Percentiles rank a stretch among this genome's conserved stretches.
Conservation (phyloP, 352 stramenopile genomes). For the Pythium graminicola region DNA sequence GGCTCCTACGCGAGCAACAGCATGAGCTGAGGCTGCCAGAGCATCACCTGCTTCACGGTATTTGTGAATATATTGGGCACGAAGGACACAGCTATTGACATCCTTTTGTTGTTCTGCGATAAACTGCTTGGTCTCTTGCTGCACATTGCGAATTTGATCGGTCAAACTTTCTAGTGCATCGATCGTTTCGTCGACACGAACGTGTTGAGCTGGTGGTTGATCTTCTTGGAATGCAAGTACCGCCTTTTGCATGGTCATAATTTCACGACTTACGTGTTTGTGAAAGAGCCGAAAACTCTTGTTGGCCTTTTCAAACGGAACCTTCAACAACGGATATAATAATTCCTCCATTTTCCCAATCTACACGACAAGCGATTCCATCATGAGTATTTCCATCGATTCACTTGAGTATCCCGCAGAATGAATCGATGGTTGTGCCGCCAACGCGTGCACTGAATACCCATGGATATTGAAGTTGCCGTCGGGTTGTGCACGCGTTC, state of each 20-base stretch:
- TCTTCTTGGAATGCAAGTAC: constrained; percentile 45
- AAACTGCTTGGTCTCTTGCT: constrained; percentile 44
- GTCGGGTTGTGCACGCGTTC: background rate
- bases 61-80: constrained; percentile 37
- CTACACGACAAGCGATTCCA: background rate
- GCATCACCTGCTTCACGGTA: constrained; percentile 25
- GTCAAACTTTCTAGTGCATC: constrained; percentile 37
- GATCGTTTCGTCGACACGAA: constrained; percentile 55
- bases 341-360: constrained; percentile 35
- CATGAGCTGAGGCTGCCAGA: constrained; percentile 13
- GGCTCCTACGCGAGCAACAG: background rate
- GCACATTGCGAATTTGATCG: constrained; percentile 35
- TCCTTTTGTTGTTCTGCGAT: constrained; percentile 41
- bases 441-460: no score
- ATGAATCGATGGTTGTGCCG: no score
- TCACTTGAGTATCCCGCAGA: no score
- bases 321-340: constrained; percentile 59
- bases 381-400: background rate
- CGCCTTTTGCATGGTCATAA: constrained; percentile 37
- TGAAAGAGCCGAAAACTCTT: constrained; percentile 74
- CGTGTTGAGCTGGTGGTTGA: constrained; percentile 54
- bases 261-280: constrained; percentile 68
- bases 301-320: constrained; percentile 69
- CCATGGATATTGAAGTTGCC: constrained; percentile 15
- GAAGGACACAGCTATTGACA: constrained; percentile 47